Conservation (phyloP, 805 yeast species). For the Scheffersomyces spartinae region DNA sequence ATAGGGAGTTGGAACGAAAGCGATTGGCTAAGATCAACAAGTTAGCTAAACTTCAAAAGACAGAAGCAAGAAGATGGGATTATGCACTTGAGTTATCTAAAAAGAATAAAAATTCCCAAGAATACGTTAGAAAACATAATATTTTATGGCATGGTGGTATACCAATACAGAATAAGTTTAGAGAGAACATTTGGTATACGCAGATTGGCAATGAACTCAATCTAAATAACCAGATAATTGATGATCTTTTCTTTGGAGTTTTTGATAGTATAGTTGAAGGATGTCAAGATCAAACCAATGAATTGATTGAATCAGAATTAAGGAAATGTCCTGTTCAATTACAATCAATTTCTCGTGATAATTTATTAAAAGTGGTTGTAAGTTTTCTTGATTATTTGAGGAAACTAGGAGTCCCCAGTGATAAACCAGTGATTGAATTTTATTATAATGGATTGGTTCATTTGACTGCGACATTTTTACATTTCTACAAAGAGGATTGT, state of each 20-base stretch:
- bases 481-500: conserved; percentile 7
- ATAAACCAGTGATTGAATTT: conserved; percentile 3
- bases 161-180: conserved; percentile 3
- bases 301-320: conserved; percentile 3
- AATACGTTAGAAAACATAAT: no score
- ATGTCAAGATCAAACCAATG: conserved; percentile 1
- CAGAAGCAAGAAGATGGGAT: conserved; percentile 9
- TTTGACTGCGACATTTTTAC: conserved; percentile 10
- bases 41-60: conserved; percentile 7
- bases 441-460: conserved; percentile 13
- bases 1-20: conserved; percentile 9
- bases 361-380: conserved; percentile 5
- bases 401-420: conserved; percentile 2
- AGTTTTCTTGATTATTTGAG: conserved; percentile 9
- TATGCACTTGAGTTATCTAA: conserved; percentile 1
- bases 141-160: no score
- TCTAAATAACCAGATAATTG: conserved; percentile 2
- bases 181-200: conserved; percentile 15
- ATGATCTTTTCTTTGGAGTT: conserved; percentile 1
- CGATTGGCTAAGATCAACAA: conserved; percentile 6
- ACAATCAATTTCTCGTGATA: neutral
- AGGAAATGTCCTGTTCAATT: conserved; percentile 6
- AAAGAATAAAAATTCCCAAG: neutral
- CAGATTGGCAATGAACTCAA: conserved; percentile 5
- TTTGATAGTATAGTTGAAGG: no score